Base-by-base conservation (phyloP, 208 protist species). In the Leishmania braziliensis region DNA sequence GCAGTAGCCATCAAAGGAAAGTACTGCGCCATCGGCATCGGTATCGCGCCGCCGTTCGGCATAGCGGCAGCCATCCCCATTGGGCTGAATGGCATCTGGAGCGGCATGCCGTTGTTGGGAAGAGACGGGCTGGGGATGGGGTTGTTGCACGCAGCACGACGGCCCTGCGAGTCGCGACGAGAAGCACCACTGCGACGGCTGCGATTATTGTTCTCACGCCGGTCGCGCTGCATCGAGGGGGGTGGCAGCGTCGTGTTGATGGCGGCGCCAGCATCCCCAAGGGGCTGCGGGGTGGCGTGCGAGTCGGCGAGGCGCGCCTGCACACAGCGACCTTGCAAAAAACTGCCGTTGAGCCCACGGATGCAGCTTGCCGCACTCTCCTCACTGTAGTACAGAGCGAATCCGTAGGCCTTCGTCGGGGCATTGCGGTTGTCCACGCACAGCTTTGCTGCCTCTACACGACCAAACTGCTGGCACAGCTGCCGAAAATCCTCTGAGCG, bases 371-470 rank as follows among this genome's bases (percentile, higher is more conserved):
- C 85, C 20, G 92, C 92, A 74, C 83, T 86, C 53, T 77, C 88
- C 82, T 93, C 87, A 63, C 90, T 82, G 77, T 85, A 91, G 78
- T 92, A 95, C 56, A 95, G 89, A 0, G 87, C 88, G 54, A 95
- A 95, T 53, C 92, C 92, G 73, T 93, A 93, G 48, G 90, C 89
- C 77, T 95, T 95, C 18, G 85, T 89, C 23, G 92, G 90, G 18
- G 77, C 84, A 54, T 81, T 80, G 43, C 85, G 90, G 62, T 66
- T 87, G 79, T 95, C 92, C 0, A 91, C 79, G 78, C 90, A 95
- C 60, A 93, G 81, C 83, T 92, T 92, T 1, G 88, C 89, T 5
- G 92, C 90, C 82, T 95, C 90, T 26, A 95, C 88, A 5, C 84
- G 86, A 36, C 92, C 92, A 56, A 89, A 95, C 71, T 78, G 75